Evolutionary conservation across 2,329 filamentous ascomycete genomes (phyloP).

Genomic region (Teratosphaeria viscida): DNA sequence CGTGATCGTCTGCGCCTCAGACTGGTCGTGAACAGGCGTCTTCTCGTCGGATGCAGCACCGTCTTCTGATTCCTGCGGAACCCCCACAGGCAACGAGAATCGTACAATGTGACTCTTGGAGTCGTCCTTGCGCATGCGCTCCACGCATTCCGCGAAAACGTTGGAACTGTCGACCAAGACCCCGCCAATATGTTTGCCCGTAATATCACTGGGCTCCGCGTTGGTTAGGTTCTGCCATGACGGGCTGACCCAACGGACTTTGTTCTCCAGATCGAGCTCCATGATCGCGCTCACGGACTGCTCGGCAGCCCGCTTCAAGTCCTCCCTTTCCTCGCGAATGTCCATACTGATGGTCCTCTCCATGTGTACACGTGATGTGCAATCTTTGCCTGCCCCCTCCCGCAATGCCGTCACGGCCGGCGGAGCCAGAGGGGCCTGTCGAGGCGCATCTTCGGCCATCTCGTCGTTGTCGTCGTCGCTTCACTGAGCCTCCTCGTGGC

Average conservation of each 20-base stretch:
- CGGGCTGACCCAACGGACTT: slow-evolving; percentile 89
- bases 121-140: slow-evolving; percentile 85
- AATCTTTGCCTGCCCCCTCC: slow-evolving; percentile 26
- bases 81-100: slow-evolving; percentile 42
- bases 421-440: slow-evolving; percentile 27
- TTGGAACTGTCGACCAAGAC: slow-evolving; percentile 70
- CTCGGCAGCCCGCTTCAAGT: slow-evolving; percentile 89
- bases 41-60: slow-evolving; percentile 11
- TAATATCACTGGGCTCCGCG: slow-evolving; percentile 59
- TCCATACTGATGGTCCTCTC: slow-evolving; percentile 66
- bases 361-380: slow-evolving; percentile 30
- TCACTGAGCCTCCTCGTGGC: slow-evolving; percentile 1
- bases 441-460: slow-evolving; percentile 7
- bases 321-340: slow-evolving; percentile 85
- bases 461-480: not conserved
- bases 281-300: slow-evolving; percentile 94
- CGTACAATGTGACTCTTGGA: slow-evolving; percentile 83
- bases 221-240: slow-evolving; percentile 93
- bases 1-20: slow-evolving; percentile 2
- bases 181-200: slow-evolving; percentile 68
- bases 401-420: slow-evolving; percentile 35
- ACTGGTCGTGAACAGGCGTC: slow-evolving; percentile 20
- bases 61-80: slow-evolving; percentile 43
- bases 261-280: slow-evolving; percentile 81
- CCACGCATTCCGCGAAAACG: slow-evolving; percentile 72